Base-by-base conservation (phyloP, 768 basidiomycete species). In the Lentinula sp. region DNA sequence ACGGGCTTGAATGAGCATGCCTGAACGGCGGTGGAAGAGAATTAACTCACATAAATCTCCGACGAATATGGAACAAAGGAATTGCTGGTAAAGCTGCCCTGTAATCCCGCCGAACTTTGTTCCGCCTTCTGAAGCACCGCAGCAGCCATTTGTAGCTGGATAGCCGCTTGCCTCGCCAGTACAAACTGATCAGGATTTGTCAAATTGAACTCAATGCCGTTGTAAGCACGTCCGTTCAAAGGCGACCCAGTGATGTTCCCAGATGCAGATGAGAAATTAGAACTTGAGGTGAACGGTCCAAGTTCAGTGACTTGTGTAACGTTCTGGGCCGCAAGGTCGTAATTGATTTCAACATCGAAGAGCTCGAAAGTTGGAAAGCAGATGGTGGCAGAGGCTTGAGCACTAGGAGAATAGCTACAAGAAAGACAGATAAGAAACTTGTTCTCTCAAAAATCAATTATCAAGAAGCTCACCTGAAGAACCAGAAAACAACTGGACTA, bases 401-500 rank as follows among this genome's bases (percentile, higher is more conserved):
- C 67, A 31, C 64, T 51, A 15, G 80, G 77, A n/a, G 70, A 62
- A 57, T 76, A 76, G 11, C 57, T 58, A 32, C 15, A 46, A 21
- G 18, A n/a, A 28, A 11, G 5, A 28, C 10, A 6, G 16, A n/a
- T 35, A n/a, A 15, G 5, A n/a, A 46, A 2, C 23, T 28, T 28
- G 34, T 15, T 16, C 18, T 35, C 13, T 31, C 45, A 48, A n/a
- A 43, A 28, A 48, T 15, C 34, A 16, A 42, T n/a, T 13, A 46
- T 46, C 15, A 42, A 32, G 34, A 18, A 2, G 23, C 57, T 46
- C 6, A 59, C 57, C 46, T 15, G 35, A 84, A 84, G 68, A 83
- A 81, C 84, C 83, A 86, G 66, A 84, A 83, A 21, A 82, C 72
- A 16, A 82, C 74, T 0, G 84, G 83, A 15, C 70, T 74, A 43